Evolutionary conservation across 1,284 basidiomycete species (phyloP), one percentile per base, ranked within the genome.

Genomic region (Vanrija sp.): DNA sequence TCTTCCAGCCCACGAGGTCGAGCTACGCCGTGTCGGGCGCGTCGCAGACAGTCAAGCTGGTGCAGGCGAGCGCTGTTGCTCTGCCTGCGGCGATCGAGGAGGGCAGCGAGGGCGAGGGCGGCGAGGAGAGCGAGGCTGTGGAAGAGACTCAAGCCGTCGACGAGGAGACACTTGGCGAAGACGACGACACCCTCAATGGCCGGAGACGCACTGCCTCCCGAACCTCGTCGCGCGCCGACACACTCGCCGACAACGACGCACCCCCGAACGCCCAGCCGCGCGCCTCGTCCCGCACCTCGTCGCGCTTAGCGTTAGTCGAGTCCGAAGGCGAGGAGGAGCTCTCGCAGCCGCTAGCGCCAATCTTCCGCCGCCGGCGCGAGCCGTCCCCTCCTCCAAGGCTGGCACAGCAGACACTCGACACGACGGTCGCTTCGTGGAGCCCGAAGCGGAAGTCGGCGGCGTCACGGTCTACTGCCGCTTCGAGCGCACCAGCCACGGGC

Each of bases 1-100:
- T 80, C 6, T 91, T 86, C 65, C 80, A 84, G 3, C 81, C 85
- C 0, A 79, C 83, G 2, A 76, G 87, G n/a, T 85, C 85, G 0
- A 86, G 85, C 0, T 92, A 82, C 56, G 78, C 82, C 20, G 76
- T 87, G 10, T 78, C 77, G n/a, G 73, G 72, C 19, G 70, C 70
- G 1, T 69, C 65, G 2, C 59, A 64, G n/a, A 67, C 65, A 3
- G 53, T 65, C 20, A 64, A 64, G 25, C 9, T 47, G 3, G 9
- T 50, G n/a, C 39, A 46, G 10, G 27, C 49, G 9, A 31, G 31
- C 12, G 31, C 15, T 14, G 31, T 31, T 31, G 31, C 31, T 8
- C 31, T 14, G 12, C 35, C 35, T 16, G 49, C 64, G 9, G 56
- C 61, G 22, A 61, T 56, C 16, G 52, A 60, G 16, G 60, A 62